phyloP scores from a whole-genome alignment of 805 yeast species.

The Candida caryicola region DNA sequence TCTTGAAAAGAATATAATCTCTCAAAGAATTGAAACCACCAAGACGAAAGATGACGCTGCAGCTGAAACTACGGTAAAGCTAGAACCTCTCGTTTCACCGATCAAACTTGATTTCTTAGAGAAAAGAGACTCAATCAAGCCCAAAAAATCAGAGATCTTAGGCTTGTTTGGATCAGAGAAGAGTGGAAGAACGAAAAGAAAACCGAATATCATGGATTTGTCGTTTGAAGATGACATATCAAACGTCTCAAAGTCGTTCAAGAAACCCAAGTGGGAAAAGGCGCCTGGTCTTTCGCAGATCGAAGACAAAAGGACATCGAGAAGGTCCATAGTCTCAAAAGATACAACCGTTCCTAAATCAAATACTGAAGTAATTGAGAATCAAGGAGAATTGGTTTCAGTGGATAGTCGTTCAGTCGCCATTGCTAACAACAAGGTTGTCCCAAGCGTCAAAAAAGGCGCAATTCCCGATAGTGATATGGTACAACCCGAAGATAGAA shows the following conservation, averaged over 20 bases:
- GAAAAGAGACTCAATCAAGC: background rate
- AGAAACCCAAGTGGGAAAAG: background rate
- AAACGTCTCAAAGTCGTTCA: background rate
- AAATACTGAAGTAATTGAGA: no score
- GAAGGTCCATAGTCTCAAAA: no score
- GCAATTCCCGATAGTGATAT: slow-evolving; percentile 5
- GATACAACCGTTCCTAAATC: no score
- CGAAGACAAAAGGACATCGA: background rate
- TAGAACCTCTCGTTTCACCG: background rate
- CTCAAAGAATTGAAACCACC: background rate
- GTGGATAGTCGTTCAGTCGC: slow-evolving; percentile 6
- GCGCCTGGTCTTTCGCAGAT: background rate
- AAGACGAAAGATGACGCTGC: background rate
- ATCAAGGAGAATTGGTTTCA: slow-evolving; percentile 5
- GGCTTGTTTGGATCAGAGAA: background rate
- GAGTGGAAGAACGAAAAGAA: background rate
- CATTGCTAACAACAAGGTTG: no score
- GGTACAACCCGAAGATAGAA: background rate
- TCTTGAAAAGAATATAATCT: slow-evolving; percentile 18
- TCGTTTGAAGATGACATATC: slow-evolving; percentile 12
- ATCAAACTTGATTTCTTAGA: background rate
- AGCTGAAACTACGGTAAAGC: background rate
- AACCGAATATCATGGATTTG: slow-evolving; percentile 11
- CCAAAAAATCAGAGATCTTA: background rate
- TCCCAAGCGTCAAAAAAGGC: slow-evolving; percentile 2